These are phyloP conservation scores for Aquilaria yunnanensis DNA, from an alignment of 345 rosid genomes.

Conservation along the genomic window DNA sequence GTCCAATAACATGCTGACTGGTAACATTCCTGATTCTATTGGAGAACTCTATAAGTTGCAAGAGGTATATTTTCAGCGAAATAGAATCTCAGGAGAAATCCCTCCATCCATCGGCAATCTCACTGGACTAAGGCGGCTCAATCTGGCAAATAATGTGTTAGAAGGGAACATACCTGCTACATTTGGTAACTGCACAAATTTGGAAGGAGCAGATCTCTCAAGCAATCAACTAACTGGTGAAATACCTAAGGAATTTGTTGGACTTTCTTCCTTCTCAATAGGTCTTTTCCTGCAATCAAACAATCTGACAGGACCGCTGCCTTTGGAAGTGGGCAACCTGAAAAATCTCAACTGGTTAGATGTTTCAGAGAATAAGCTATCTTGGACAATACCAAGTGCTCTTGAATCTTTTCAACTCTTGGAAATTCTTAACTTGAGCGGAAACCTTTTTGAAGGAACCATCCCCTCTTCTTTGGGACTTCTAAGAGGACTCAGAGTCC, in stretches of 20 bases:
- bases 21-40: constrained; percentile 10
- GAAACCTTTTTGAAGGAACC: constrained; percentile 12
- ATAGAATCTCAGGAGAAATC: constrained; percentile 6
- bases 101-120: constrained; percentile 12
- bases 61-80: neutral
- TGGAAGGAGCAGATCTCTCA: neutral
- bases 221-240: constrained; percentile 12
- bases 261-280: neutral
- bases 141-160: constrained; percentile 2
- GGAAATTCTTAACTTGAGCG: constrained; percentile 7
- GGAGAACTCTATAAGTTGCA: constrained; percentile 12
- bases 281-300: neutral
- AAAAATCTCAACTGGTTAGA: neutral
- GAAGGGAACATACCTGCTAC: constrained; percentile 18
- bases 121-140: neutral
- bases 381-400: constrained; percentile 10
- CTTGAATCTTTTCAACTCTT: constrained; percentile 9
- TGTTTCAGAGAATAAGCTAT: constrained; percentile 12
- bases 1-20: neutral
- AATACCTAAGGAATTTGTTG: constrained; percentile 9
- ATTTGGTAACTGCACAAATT: constrained; percentile 5
- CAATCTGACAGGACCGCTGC: constrained; percentile 2
- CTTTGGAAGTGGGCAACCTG: constrained; percentile 8
- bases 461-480: constrained; percentile 11
- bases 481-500: constrained; percentile 8